phyloP scores from a whole-genome alignment of 2,329 filamentous ascomycete genomes.

The Cytospora mali region DNA sequence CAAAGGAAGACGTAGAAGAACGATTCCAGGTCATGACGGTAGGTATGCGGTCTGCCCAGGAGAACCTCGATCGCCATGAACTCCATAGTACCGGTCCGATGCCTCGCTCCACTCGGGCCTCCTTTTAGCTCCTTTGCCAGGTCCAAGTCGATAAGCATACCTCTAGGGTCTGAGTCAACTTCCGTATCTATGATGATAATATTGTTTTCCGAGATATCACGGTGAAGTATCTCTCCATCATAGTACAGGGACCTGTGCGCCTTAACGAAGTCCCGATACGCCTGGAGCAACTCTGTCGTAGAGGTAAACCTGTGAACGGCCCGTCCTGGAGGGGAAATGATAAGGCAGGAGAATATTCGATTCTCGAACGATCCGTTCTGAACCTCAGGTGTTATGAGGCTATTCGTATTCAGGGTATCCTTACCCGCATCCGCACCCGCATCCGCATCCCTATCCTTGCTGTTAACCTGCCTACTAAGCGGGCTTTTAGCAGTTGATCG shows the following conservation, averaged over 20 bases:
- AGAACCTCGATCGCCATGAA: slow-evolving; percentile 42
- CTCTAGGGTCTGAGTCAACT: slow-evolving; percentile 32
- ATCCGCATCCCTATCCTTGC: too few relatives aligned
- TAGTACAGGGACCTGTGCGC: slow-evolving; percentile 40
- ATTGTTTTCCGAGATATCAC: slow-evolving; percentile 42
- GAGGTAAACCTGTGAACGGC: slow-evolving; percentile 35
- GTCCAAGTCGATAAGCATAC: slow-evolving; percentile 41
- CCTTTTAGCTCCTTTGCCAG: slow-evolving; percentile 35
- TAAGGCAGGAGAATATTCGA: slow-evolving; percentile 36
- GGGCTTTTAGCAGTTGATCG: too few relatives aligned
- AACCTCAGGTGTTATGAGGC: too few relatives aligned
- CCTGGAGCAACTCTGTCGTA: slow-evolving; percentile 39
- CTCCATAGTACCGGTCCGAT: slow-evolving; percentile 37
- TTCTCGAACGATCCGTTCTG: slow-evolving; percentile 32
- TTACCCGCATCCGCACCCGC: too few relatives aligned
- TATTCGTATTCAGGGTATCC: too few relatives aligned
- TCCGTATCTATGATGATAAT: slow-evolving; percentile 39
- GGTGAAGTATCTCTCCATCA: slow-evolving; percentile 40
- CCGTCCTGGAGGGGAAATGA: slow-evolving; percentile 36
- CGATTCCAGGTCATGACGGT: slow-evolving; percentile 32
- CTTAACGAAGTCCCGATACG: slow-evolving; percentile 39
- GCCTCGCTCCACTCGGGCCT: slow-evolving; percentile 32
- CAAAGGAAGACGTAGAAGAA: slow-evolving; percentile 19
- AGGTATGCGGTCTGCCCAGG: slow-evolving; percentile 35
- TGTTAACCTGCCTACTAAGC: too few relatives aligned